Conservation (phyloP, 139 green algal species). For the Eudorina sp. region DNA sequence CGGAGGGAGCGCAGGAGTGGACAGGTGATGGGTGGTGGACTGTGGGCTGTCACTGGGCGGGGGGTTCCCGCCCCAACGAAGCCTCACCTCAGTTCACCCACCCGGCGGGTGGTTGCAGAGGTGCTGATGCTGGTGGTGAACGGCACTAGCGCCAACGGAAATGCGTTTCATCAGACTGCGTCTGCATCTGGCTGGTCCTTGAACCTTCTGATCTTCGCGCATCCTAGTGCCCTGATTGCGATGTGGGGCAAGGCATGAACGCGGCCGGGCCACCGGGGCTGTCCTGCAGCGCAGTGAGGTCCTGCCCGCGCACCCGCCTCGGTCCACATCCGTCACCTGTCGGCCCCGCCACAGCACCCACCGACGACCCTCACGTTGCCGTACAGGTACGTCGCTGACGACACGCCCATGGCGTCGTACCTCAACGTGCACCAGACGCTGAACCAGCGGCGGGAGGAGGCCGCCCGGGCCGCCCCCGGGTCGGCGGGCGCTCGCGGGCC, state of each 20-base stretch:
- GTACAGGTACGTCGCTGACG: slow-evolving; percentile 82
- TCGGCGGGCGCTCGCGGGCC: slow-evolving; percentile 55
- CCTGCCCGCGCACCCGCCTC: not conserved
- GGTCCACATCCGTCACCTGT: not conserved
- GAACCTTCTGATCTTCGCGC: too few species aligned
- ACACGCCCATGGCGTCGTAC: slow-evolving; percentile 90
- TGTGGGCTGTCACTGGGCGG: not conserved
- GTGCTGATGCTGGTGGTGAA: too few species aligned
- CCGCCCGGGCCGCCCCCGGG: slow-evolving; percentile 79
- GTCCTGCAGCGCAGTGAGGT: not conserved
- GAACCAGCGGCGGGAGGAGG: slow-evolving; percentile 73
- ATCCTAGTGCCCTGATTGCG: too few species aligned
- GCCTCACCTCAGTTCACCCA: too few species aligned
- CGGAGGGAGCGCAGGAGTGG: not conserved
- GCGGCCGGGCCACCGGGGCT: too few species aligned
- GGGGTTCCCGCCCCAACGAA: too few species aligned
- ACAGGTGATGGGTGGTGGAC: not conserved
- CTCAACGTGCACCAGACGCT: slow-evolving; percentile 84
- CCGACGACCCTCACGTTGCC: not conserved
- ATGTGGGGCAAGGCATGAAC: too few species aligned
- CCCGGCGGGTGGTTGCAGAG: too few species aligned
- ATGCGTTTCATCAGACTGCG: too few species aligned
- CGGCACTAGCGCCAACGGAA: too few species aligned
- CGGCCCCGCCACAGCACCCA: not conserved
- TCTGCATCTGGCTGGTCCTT: too few species aligned